A percentile compares a stretch with the other conserved stretches of the same genome.
Evolutionary conservation across 169 alveolate species (phyloP).

Genomic region (Prorocentrum cordatum): DNA sequence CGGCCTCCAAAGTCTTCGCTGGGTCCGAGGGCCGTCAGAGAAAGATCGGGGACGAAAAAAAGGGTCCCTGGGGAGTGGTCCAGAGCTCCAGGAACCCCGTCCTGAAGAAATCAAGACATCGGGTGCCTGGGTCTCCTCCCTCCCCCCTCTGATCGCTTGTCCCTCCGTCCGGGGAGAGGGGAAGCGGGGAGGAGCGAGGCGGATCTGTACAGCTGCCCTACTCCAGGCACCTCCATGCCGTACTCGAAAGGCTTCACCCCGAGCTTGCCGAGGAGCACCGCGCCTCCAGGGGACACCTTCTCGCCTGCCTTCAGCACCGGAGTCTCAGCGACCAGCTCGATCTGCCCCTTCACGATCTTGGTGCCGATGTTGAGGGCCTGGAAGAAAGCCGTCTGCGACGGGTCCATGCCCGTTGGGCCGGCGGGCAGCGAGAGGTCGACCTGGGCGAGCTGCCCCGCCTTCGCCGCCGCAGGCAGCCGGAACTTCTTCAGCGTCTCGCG

Average conservation of each 20-base stretch:
- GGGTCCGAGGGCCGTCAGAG: too few relatives aligned
- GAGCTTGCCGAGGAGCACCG: constrained; percentile 26
- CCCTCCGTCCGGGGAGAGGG: too few relatives aligned
- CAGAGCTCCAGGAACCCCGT: too few relatives aligned
- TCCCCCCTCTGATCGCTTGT: too few relatives aligned
- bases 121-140: too few relatives aligned
- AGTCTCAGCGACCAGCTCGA: constrained; percentile 52
- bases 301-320: background rate
- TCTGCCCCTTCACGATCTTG: constrained; percentile 65
- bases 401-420: constrained; percentile 99
- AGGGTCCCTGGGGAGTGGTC: too few relatives aligned
- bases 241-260: constrained; percentile 58
- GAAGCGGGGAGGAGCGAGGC: too few relatives aligned
- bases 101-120: too few relatives aligned
- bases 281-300: constrained; percentile 23
- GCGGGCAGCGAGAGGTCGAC: constrained; percentile 96
- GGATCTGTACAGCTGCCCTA: too few relatives aligned
- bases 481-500: constrained; percentile 84
- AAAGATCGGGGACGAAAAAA: too few relatives aligned
- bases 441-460: constrained; percentile 96
- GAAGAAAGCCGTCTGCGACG: constrained; percentile 94
- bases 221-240: constrained; percentile 57
- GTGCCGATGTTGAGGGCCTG: constrained; percentile 77
- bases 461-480: constrained; percentile 83
- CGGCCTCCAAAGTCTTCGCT: too few relatives aligned